These are phyloP conservation scores for Ceratocystis papillata DNA, from an alignment of 2,329 filamentous ascomycete species.

Conservation along the genomic window DNA sequence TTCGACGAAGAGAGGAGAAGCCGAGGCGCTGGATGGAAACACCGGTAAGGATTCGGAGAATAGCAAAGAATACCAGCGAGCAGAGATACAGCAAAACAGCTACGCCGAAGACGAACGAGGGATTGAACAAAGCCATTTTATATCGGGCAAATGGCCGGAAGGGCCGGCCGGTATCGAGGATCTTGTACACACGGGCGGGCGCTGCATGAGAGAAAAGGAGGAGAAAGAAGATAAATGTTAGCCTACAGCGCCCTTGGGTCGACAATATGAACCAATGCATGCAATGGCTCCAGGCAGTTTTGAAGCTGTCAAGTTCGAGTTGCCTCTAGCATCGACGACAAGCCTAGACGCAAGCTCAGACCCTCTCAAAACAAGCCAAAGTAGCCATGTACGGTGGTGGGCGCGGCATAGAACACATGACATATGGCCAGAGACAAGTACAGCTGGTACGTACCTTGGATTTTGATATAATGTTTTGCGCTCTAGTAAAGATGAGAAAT, in stretches of 20 bases:
- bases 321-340: background rate
- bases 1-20: constrained; percentile 79
- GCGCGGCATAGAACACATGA: too few species aligned
- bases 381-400: too few species aligned
- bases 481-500: constrained; percentile 18
- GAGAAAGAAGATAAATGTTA: background rate
- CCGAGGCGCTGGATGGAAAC: constrained; percentile 93
- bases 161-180: constrained; percentile 6
- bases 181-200: background rate
- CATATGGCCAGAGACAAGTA: too few species aligned
- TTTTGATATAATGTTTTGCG: constrained; percentile 11
- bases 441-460: constrained; percentile 1
- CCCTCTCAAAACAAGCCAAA: background rate
- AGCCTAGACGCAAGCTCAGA: background rate
- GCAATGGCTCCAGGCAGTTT: background rate
- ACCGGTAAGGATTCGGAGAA: constrained; percentile 83
- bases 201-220: background rate
- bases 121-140: constrained; percentile 54
- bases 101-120: constrained; percentile 78
- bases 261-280: too few species aligned
- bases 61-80: constrained; percentile 86
- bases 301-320: background rate
- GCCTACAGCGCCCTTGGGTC: background rate
- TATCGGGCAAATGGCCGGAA: background rate
- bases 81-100: constrained; percentile 77